Evolutionary conservation across 768 basidiomycete genomes (phyloP), one percentile per base, ranked within the genome.

Genomic region (Phaffia australis): DNA sequence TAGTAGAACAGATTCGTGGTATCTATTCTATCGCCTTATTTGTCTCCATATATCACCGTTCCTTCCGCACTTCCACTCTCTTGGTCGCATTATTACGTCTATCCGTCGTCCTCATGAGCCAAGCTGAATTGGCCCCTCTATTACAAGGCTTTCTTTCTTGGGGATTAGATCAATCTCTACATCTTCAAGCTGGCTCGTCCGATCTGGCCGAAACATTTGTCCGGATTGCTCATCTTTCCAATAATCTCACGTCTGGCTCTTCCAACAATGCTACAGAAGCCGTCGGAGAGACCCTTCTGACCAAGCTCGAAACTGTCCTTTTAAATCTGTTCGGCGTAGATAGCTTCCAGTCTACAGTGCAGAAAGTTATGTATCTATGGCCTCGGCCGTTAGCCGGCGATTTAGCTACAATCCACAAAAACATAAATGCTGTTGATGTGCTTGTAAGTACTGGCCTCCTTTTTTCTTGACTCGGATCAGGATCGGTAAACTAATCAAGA

Each of bases 1-100:
- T 94, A 69, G 88, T 89, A 74, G 89, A 94, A 73, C 88, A 93
- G 73, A 75, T 84, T 50, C 84, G 93, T 16, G 77, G 85, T 32
- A 73, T 92, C 50, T 85, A 89, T 64, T 82, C 83, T 1, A 77
- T 94, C 55, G 83, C 83, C 30, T 76, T 97, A 32, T 85, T 88
- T 81, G 80, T 90, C 55, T 80, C 90, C 3, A 80, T 82, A 50
- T 81, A 83, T 65, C 75, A 79, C 55, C 73, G 79, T 30, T 80
- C 82, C 55, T 85, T 89, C 72, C 74, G 78, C 21, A 81, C 87
- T 58, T 71, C 78, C 0, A 81, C 81, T 1, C 77, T 93, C 11
- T 80, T 93, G 47, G 82, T 85, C 64, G 79, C 84, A 0, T 77
- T 95, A 54, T 80, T 86, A 55, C 83, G 85, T 51, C 85, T 88